Percentiles rank a stretch among this genome's conserved stretches.
Conservation (phyloP, 1,139 yeast species). For the Magnusiomyces ingens region DNA sequence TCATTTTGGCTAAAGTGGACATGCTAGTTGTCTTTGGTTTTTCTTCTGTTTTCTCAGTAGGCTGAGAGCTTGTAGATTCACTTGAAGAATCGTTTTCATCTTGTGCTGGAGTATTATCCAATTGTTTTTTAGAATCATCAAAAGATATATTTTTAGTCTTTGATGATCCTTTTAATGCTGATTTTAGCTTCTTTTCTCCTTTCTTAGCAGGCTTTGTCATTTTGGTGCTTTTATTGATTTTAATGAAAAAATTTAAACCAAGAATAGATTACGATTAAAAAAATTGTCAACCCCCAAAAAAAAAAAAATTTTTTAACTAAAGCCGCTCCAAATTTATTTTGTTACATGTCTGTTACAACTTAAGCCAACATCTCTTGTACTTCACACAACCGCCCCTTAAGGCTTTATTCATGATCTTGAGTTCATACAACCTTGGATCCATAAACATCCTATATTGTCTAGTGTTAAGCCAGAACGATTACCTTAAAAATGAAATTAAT, state of each 20-base stretch:
- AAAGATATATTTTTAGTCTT: neutral
- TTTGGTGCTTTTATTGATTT: neutral
- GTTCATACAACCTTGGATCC: too few species aligned
- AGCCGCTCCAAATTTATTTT: neutral
- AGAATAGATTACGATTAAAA: neutral
- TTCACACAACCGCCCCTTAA: too few species aligned
- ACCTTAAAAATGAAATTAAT: too few species aligned
- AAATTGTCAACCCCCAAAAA: neutral
- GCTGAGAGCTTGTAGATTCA: neutral
- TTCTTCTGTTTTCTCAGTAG: neutral
- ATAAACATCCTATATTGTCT: too few species aligned
- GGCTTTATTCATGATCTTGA: too few species aligned
- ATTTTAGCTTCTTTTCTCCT: neutral
- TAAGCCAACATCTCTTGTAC: too few species aligned
- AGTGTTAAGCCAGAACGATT: too few species aligned
- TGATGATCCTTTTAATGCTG: neutral
- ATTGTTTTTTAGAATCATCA: neutral
- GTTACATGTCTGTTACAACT: neutral
- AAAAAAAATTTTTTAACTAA: neutral
- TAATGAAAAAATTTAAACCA: neutral
- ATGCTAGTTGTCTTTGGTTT: neutral
- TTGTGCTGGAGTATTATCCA: too few species aligned
- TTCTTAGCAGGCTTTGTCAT: neutral
- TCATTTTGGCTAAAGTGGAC: neutral
- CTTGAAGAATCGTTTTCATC: neutral